These are phyloP conservation scores for Penicillium freii DNA, from an alignment of 2,329 filamentous ascomycete genomes.

Conservation along the genomic window DNA sequence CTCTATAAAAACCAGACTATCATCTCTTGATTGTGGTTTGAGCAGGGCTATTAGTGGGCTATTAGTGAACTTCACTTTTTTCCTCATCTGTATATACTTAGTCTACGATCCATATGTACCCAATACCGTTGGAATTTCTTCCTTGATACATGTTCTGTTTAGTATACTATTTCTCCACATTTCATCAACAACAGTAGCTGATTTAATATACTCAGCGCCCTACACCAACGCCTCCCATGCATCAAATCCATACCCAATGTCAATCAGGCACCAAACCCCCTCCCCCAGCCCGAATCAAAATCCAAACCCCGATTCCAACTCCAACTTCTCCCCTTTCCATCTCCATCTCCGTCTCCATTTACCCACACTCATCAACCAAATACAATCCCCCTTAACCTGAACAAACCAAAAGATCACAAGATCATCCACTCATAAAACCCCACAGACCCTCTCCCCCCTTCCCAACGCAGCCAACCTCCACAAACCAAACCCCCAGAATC, in stretches of 20 bases:
- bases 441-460: slow-evolving; percentile 3
- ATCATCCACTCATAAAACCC: neutral
- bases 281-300: neutral
- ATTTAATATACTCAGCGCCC: neutral
- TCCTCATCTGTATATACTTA: slow-evolving; percentile 4
- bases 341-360: neutral
- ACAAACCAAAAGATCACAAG: neutral
- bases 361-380: neutral
- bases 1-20: slow-evolving; percentile 53
- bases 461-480: neutral
- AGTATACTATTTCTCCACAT: neutral
- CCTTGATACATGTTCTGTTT: too few species aligned
- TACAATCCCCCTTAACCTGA: neutral
- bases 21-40: slow-evolving; percentile 11
- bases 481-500: neutral
- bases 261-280: neutral
- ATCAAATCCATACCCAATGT: neutral
- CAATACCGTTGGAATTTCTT: neutral
- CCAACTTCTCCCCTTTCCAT: neutral
- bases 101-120: neutral
- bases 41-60: neutral
- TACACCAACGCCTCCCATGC: neutral
- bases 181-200: too few species aligned
- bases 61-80: neutral
- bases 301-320: neutral